Conservation (phyloP, 805 yeast genomes). For the Kodamaea leandrae region DNA sequence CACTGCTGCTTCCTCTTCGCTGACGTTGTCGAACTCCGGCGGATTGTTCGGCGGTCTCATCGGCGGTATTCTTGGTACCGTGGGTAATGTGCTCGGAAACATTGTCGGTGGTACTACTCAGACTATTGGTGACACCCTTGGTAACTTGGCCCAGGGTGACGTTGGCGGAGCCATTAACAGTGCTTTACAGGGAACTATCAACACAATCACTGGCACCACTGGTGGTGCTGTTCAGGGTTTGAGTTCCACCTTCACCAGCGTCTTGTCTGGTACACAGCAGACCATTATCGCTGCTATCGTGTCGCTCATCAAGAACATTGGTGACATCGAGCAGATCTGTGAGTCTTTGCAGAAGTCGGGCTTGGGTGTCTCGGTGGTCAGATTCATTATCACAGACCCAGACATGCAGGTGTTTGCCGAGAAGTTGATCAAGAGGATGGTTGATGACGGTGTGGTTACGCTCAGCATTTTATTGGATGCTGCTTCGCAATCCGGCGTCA, state of each 20-base stretch:
- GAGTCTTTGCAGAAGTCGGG: constrained; percentile 24
- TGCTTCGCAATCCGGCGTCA: constrained; percentile 14
- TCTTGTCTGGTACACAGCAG: constrained; percentile 6
- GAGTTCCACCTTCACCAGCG: constrained; percentile 1
- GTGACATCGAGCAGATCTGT: constrained; percentile 18
- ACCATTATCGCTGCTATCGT: constrained; percentile 13
- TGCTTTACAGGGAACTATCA: constrained; percentile 8
- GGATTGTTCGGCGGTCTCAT: neutral
- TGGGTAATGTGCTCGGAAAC: neutral
- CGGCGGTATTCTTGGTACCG: neutral
- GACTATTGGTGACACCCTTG: constrained; percentile 6
- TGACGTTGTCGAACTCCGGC: neutral
- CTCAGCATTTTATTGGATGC: constrained; percentile 13
- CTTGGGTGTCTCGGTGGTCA: constrained; percentile 19
- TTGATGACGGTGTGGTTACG: constrained; percentile 15
- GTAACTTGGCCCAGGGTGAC: constrained; percentile 4
- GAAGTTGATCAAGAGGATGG: constrained; percentile 16
- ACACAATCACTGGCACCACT: constrained; percentile 2
- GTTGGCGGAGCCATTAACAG: constrained; percentile 5
- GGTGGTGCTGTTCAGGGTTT: constrained; percentile 5
- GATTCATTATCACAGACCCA: constrained; percentile 16
- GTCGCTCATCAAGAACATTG: constrained; percentile 17
- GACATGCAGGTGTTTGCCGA: constrained; percentile 18
- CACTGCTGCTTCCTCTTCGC: neutral
- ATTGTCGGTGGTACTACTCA: constrained; percentile 2